Evolutionary conservation across 345 rosid genomes (phyloP), one percentile per base, ranked within the genome.

Genomic region (Laguncularia racemosa): DNA sequence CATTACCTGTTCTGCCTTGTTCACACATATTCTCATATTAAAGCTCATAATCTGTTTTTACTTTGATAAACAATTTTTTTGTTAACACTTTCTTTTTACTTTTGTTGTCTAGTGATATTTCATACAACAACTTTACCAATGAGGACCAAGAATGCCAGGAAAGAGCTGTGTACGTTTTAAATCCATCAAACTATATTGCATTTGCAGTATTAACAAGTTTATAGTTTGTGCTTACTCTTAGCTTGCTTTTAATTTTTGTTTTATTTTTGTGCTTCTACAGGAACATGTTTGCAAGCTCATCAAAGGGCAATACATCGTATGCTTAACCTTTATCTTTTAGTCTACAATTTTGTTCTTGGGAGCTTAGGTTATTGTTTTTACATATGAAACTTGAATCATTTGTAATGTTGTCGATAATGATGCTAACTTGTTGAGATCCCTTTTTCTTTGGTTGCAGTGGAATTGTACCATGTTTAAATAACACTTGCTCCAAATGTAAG

Each of bases 231-330:
- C 7, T 3, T 33, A n/a, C 40, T 10, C 9, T 33, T 33, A n/a
- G 40, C 40, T 33, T 19, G 13, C 13, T 53, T 14, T 26, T 48
- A 13, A 47, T 50, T 15, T 46, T n/a, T 58, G 16, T 48, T 17
- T 0, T 18, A 16, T 23, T 13, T 0, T 12, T n/a, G 15, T 14
- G 50, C 64, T 7, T 61, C 21, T 52, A 0, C 48, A 78, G 83
- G 69, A 79, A 79, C 68, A 59, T 79, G 50, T 79, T 79, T 50
- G 74, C 67, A 15, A 73, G 76, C 72, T 67, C 67, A 6, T 67
- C 70, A 1, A 50, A 18, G 38, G 63, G 46, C 28, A 70, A 66
- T 16, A 52, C 19, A 19, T 46, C 20, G 80, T 72, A 67, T 50
- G 76, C 70, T 21, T 38, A 40, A 11, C 26, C 23, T 33, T 16